Base-by-base conservation (phyloP, 495 filamentous ascomycete genomes). In the Talaromyces borbonicus region DNA sequence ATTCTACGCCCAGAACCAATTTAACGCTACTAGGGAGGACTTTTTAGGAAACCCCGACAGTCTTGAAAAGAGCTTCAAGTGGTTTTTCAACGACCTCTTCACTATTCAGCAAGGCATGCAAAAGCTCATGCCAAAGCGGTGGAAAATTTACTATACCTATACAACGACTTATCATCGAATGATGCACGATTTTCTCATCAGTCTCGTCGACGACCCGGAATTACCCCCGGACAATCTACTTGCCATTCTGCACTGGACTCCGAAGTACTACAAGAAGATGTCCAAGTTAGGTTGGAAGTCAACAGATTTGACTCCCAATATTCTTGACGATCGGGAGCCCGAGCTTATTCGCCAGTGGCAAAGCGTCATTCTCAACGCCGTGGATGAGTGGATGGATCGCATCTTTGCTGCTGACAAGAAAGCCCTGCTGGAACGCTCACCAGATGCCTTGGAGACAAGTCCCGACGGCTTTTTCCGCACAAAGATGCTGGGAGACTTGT, bases 71-170 rank as follows among this genome's bases (percentile, higher is more conserved):
- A 78, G 72, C 52, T 70, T 95, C 62, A 78, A 78, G 48, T 99
- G 93, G 92, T 97, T 80, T 64, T 99, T 97, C 73, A 94, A 95
- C 62, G 90, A 99, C 56, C 77, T 99, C 1, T 90, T 85, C 58
- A 84, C 86, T 0, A 90, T 95, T 47, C 83, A 87, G 67, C 70
- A 89, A 40, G 90, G 92, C 53, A 93, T 99, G 81, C 76, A 83
- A 38, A 72, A 73, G 27, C 67, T 99, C 42, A 87, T 95, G 74
- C 92, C 92, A 20, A 94, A 92, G 66, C 95, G 93, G 56, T 99
- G 92, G 92, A 90, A 85, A 65, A 94, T 97, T 40, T 89, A 90
- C 67, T 78, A 81, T 58, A 93, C 85, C 14, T 96, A 93, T 61
- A 78, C 79, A 23, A 75, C 83, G 50, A 89, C 93, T 48, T 99